A percentile compares a stretch with the other conserved stretches of the same genome.
Conservation (phyloP, 495 filamentous ascomycete species). For the Trichoderma parareesei region DNA sequence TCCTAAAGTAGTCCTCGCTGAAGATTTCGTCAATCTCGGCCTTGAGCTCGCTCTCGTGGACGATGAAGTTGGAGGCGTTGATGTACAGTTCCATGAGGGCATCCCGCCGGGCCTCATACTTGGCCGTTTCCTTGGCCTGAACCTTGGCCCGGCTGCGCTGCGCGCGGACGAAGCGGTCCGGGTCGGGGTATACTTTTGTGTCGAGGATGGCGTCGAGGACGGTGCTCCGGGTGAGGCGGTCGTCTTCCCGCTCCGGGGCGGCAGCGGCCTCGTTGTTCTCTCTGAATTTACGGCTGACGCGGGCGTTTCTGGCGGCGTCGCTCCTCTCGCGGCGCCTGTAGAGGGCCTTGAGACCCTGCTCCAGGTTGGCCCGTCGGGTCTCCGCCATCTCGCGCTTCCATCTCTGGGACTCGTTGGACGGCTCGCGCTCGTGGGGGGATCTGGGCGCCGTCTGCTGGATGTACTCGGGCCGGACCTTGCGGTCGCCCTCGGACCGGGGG, state of each 20-base stretch:
- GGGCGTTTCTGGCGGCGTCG: constrained; percentile 21
- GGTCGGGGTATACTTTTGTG: constrained; percentile 26
- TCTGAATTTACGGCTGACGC: constrained; percentile 13
- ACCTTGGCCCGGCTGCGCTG: constrained; percentile 21
- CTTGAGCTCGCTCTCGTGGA: constrained; percentile 35
- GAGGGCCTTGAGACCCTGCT: constrained; percentile 28
- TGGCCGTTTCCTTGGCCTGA: constrained; percentile 13
- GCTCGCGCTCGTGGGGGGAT: constrained; percentile 22
- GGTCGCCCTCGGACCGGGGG: constrained; percentile 25
- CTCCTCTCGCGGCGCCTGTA: constrained; percentile 22
- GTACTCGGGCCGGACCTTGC: constrained; percentile 25
- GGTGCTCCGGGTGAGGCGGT: constrained; percentile 34
- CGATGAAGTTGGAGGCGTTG: constrained; percentile 37
- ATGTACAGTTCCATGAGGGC: constrained; percentile 41
- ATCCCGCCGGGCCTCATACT: constrained; percentile 34
- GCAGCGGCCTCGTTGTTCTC: constrained; percentile 23
- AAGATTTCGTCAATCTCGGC: constrained; percentile 29
- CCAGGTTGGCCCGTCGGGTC: constrained; percentile 28
- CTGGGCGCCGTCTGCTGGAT: constrained; percentile 20
- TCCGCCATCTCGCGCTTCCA: constrained; percentile 29
- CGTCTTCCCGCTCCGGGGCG: constrained; percentile 34
- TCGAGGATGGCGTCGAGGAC: constrained; percentile 22
- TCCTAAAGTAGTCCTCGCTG: constrained; percentile 20
- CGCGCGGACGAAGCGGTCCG: constrained; percentile 26
- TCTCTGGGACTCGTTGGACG: constrained; percentile 17